Percentiles rank a stretch among this genome's conserved stretches.
Conservation (phyloP, 2,329 filamentous ascomycete species). For the Cadophora luteo-olivacea region DNA sequence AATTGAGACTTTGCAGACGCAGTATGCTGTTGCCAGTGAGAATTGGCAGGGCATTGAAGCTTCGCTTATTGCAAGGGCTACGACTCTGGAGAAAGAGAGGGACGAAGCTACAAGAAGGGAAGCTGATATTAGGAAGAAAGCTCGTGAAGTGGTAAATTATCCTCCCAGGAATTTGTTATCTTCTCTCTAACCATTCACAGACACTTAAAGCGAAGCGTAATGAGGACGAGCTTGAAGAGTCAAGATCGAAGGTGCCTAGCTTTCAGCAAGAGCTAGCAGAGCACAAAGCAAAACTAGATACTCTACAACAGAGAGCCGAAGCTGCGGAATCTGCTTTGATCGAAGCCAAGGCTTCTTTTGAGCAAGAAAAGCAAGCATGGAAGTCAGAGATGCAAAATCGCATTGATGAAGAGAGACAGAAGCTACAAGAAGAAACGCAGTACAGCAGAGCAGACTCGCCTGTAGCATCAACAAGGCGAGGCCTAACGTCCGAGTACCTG, state of each 20-base stretch:
- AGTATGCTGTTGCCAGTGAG: constrained; percentile 91
- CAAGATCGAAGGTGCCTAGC: constrained; percentile 66
- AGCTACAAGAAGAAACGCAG: constrained; percentile 58
- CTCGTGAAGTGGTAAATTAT: constrained; percentile 77
- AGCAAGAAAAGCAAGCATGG: constrained; percentile 63
- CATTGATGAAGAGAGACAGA: constrained; percentile 69
- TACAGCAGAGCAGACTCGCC: constrained; percentile 45
- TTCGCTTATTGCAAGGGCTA: constrained; percentile 78
- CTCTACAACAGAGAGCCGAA: constrained; percentile 69
- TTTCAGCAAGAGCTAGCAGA: constrained; percentile 68
- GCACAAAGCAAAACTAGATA: constrained; percentile 64
- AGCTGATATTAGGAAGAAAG: constrained; percentile 86
- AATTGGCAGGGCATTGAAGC: constrained; percentile 98
- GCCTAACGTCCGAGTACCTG: constrained; percentile 45
- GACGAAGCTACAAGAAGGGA: constrained; percentile 86
- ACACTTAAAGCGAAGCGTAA: constrained; percentile 64
- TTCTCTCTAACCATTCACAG: constrained; percentile 51
- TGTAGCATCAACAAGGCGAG: constrained; percentile 40
- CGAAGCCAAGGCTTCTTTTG: constrained; percentile 61
- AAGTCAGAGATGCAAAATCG: constrained; percentile 63
- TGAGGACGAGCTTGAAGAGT: constrained; percentile 83
- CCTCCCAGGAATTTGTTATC: background rate
- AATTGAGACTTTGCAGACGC: constrained; percentile 93
- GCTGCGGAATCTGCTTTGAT: constrained; percentile 69
- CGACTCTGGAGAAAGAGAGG: constrained; percentile 84